Conservation (phyloP, 768 basidiomycete genomes). For the Suillus plorans region DNA sequence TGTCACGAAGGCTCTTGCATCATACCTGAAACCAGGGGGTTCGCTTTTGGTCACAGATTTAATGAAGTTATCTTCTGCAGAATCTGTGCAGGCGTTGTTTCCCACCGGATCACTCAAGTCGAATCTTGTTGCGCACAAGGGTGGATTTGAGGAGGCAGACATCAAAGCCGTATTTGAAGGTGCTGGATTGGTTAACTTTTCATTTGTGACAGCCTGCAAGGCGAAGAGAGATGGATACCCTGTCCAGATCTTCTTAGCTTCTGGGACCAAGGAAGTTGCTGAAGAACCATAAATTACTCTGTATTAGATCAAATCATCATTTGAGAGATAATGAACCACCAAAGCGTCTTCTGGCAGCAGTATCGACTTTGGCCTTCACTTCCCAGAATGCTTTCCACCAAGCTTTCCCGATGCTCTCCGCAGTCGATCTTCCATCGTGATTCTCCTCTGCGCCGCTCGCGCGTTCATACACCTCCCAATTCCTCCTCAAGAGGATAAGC, state of each 20-base stretch:
- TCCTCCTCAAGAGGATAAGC: slow-evolving; percentile 64
- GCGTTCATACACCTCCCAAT: slow-evolving; percentile 60
- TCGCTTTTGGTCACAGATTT: slow-evolving; percentile 59
- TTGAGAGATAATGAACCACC: slow-evolving; percentile 68
- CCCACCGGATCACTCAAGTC: slow-evolving; percentile 33
- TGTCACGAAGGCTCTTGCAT: slow-evolving; percentile 52
- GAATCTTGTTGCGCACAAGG: slow-evolving; percentile 48
- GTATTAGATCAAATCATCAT: slow-evolving; percentile 29
- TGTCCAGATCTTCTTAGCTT: slow-evolving; percentile 56
- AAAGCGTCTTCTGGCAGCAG: slow-evolving; percentile 62
- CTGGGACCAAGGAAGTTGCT: slow-evolving; percentile 39
- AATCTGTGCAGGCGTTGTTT: slow-evolving; percentile 25
- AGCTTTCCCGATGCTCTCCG: slow-evolving; percentile 51
- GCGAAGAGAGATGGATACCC: slow-evolving; percentile 33
- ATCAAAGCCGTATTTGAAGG: slow-evolving; percentile 50
- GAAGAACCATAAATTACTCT: not conserved
- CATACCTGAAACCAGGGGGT: slow-evolving; percentile 63
- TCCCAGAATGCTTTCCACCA: slow-evolving; percentile 84
- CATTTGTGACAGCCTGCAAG: slow-evolving; percentile 34
- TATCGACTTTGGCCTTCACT: slow-evolving; percentile 67
- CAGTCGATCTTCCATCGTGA: slow-evolving; percentile 31
- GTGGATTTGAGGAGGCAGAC: slow-evolving; percentile 51
- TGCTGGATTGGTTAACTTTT: slow-evolving; percentile 50
- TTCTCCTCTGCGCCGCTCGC: slow-evolving; percentile 30
- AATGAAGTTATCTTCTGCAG: slow-evolving; percentile 24